A percentile compares a stretch with the other conserved stretches of the same genome.
Conservation (phyloP, 2,329 filamentous ascomycete genomes). For the Chaetomium globosum region DNA sequence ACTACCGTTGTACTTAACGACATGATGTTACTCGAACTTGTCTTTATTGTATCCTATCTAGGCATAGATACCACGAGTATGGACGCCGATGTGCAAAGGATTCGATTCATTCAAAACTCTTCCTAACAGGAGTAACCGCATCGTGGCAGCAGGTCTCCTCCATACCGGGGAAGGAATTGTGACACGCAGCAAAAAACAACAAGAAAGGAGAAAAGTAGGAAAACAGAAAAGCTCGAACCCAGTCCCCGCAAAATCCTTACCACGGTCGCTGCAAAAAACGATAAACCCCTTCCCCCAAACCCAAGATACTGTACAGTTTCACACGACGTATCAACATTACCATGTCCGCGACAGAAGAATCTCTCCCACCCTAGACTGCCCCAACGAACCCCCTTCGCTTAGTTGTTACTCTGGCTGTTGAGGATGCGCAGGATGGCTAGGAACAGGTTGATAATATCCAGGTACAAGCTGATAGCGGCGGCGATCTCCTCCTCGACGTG, state of each 20-base stretch:
- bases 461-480: slow-evolving; percentile 89
- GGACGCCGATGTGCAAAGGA: not conserved
- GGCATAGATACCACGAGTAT: not conserved
- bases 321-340: not conserved
- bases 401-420: slow-evolving; percentile 96
- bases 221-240: not conserved
- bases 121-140: not conserved
- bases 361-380: not conserved
- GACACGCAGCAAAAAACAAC: not conserved
- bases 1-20: not conserved
- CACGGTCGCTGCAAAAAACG: not conserved
- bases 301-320: not conserved
- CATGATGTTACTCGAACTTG: not conserved
- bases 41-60: not conserved
- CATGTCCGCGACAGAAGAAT: not conserved
- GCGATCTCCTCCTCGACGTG: slow-evolving; percentile 98
- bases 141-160: not conserved
- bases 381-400: slow-evolving; percentile 36
- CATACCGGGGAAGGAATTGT: not conserved
- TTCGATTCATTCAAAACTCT: not conserved
- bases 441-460: slow-evolving; percentile 97
- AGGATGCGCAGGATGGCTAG: slow-evolving; percentile 91
- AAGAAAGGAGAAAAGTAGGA: not conserved
- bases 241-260: not conserved
- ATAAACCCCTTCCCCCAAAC: not conserved